Evolutionary conservation across 768 basidiomycete species (phyloP).

Genomic region (Mycena galopus): DNA sequence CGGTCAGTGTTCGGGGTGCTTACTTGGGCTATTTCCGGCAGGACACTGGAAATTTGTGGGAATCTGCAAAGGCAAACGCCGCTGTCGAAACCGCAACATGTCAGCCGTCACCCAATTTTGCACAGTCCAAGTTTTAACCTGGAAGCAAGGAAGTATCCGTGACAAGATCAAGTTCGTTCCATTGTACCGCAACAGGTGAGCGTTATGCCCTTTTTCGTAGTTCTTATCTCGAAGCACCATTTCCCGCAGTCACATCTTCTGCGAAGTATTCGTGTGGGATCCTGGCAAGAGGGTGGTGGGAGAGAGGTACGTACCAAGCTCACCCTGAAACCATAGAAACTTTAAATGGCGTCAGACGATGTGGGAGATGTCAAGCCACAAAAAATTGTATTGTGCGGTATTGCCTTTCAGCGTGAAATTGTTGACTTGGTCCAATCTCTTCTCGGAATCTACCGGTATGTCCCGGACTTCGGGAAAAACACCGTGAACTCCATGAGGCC

Average conservation of each 20-base stretch:
- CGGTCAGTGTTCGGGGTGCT: too few species aligned
- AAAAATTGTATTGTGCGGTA: not conserved
- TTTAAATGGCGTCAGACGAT: not conserved
- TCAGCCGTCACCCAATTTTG: not conserved
- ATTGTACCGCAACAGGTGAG: not conserved
- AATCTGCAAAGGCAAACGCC: not conserved
- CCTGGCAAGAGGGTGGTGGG: not conserved
- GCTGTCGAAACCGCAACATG: not conserved
- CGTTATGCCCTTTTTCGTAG: not conserved
- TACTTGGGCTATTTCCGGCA: too few species aligned
- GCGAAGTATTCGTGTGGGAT: constrained; percentile 11
- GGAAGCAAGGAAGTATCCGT: not conserved
- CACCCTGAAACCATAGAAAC: constrained; percentile 6
- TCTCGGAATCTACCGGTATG: not conserved
- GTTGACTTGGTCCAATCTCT: too few species aligned
- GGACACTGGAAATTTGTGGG: not conserved
- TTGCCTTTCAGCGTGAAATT: not conserved
- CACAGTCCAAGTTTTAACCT: not conserved
- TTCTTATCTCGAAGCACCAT: not conserved
- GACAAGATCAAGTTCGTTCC: not conserved
- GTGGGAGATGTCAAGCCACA: not conserved
- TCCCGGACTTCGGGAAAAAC: constrained; percentile 14
- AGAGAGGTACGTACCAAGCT: not conserved
- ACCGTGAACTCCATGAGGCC: constrained; percentile 23
- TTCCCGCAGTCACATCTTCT: not conserved